phyloP scores from a whole-genome alignment of 2,329 filamentous ascomycete species.

The Colletotrichum godetiae region DNA sequence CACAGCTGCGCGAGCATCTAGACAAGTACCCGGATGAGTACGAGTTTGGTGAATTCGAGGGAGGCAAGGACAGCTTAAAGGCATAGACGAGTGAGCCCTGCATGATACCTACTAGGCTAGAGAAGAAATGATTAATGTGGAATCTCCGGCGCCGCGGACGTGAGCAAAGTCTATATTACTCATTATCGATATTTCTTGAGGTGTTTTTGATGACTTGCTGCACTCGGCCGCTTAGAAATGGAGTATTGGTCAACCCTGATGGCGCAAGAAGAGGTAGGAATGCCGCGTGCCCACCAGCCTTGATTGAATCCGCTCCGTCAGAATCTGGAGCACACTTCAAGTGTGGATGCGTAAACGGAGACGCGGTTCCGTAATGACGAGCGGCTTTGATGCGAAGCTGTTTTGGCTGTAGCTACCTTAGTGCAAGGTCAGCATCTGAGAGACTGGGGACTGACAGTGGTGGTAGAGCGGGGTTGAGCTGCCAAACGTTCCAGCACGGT shows the following conservation, averaged over 20 bases:
- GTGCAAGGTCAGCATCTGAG: neutral
- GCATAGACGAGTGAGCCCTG: conserved; percentile 33
- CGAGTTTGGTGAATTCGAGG: conserved; percentile 81
- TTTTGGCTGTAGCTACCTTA: too few relatives aligned
- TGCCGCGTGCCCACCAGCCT: conserved; percentile 8
- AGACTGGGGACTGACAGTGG: neutral
- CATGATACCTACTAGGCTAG: conserved; percentile 8
- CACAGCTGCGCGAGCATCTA: conserved; percentile 78
- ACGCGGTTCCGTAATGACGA: conserved; percentile 20
- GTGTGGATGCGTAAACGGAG: conserved; percentile 24
- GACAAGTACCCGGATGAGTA: conserved; percentile 94
- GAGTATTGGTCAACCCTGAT: conserved; percentile 8
- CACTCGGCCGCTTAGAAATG: conserved; percentile 17
- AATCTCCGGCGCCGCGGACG: neutral
- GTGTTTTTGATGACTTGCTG: neutral
- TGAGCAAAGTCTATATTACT: neutral
- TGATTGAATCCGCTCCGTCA: conserved; percentile 25
- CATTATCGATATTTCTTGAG: neutral
- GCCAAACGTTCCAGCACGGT: conserved; percentile 20
- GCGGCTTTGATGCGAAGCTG: neutral
- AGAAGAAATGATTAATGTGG: neutral
- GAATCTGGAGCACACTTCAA: neutral
- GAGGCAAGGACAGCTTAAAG: conserved; percentile 73
- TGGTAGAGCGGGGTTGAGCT: neutral
- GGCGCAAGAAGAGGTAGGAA: conserved; percentile 19